Base-by-base conservation (phyloP, 768 basidiomycete species). In the Leccinum variicolor region DNA sequence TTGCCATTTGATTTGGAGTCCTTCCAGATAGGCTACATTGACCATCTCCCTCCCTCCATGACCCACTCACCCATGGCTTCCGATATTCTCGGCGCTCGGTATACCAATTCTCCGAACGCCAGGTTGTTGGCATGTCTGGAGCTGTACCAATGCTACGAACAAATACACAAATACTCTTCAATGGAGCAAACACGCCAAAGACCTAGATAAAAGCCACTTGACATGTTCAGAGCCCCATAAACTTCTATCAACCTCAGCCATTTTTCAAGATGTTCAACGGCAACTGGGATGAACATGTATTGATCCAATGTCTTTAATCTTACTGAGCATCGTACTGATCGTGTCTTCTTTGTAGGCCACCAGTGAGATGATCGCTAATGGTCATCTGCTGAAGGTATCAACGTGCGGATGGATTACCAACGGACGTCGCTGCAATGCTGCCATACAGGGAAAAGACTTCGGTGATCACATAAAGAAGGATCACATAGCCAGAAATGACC, bases 101-200 rank as follows among this genome's bases (percentile, higher is more conserved):
- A 23, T 13, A 10, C 17, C 13, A 4, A 17, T 11, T 26, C 11
- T 8, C 62, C 64, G 53, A 41, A 55, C 9, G 34, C 62, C 52
- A 60, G 45, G 54, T 54, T 3, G 36, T 52, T 67, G 57, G 65
- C 64, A 43, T 54, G 45, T 64, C 54, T 49, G 59, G 41, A n/a
- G 39, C 53, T 47, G 50, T 59, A 39, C 66, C 66, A 64, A 59
- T 53, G 45, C 54, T 50, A 49, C 41, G 33, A 21, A 50, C 33
- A 53, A 55, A n/a, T 6, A 3, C 1, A 26, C 26, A 29, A 2
- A 31, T 31, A 31, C 1, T 33, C 13, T 53, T 53, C 53, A 29
- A 21, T 55, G 52, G 55, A 57, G 29, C 21, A n/a, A 29, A 34
- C 52, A 17, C 49, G n/a, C 17, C 45, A 23, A 48, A 25, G 19